phyloP scores from a whole-genome alignment of 441 rosid genomes.

The Euphorbia corollata region DNA sequence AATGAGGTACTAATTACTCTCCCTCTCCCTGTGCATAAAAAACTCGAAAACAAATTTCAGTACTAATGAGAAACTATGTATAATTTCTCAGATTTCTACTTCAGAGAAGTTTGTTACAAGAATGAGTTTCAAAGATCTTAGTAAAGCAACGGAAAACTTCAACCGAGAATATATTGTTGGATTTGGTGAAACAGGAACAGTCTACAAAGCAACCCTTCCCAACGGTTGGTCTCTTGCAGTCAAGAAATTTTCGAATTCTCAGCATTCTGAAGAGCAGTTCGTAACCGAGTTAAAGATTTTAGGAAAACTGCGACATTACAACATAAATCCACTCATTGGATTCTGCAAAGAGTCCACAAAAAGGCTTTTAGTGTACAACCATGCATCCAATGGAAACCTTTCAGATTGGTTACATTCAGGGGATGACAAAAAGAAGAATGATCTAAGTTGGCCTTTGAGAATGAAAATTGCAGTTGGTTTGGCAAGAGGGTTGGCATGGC shows the following conservation, averaged over 20 bases:
- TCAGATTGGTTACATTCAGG: slow-evolving; percentile 11
- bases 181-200: slow-evolving; percentile 26
- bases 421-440: background rate
- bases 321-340: slow-evolving; percentile 29
- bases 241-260: slow-evolving; percentile 28
- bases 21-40: no score
- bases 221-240: slow-evolving; percentile 26
- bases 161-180: slow-evolving; percentile 15
- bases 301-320: slow-evolving; percentile 25
- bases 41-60: no score
- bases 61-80: no score
- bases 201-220: slow-evolving; percentile 23
- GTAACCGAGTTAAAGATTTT: slow-evolving; percentile 22
- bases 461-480: slow-evolving; percentile 29
- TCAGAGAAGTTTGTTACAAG: slow-evolving; percentile 29
- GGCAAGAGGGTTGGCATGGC: slow-evolving; percentile 42
- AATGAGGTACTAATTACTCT: background rate
- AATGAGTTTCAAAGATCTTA: slow-evolving; percentile 27
- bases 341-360: slow-evolving; percentile 11
- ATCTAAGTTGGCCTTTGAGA: slow-evolving; percentile 14
- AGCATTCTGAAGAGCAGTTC: slow-evolving; percentile 22
- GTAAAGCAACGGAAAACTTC: slow-evolving; percentile 18
- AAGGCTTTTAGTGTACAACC: no score
- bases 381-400: background rate
- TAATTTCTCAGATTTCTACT: slow-evolving; percentile 12